These are phyloP conservation scores for Paspalum vaginatum DNA, from an alignment of 176 grass and related monocot species.

Conservation along the genomic window DNA sequence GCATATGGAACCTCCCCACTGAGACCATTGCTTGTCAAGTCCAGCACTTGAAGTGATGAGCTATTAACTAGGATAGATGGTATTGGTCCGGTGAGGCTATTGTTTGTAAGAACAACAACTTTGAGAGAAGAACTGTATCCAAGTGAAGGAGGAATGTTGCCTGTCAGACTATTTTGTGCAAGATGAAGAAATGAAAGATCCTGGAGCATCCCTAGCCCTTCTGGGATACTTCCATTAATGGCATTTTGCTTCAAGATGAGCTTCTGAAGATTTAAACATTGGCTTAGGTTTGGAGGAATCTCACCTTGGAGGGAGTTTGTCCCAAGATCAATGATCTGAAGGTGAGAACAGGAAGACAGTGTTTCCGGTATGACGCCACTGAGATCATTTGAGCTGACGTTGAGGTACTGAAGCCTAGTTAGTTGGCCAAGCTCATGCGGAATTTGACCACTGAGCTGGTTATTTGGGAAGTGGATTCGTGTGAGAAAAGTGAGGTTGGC, in stretches of 20 bases:
- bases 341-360: slow-evolving; percentile 5
- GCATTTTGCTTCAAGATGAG: background rate
- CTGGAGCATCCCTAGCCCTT: background rate
- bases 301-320: slow-evolving; percentile 32
- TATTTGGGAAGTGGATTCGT: slow-evolving; percentile 27
- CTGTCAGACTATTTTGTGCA: slow-evolving; percentile 6
- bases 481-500: slow-evolving; percentile 44
- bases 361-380: slow-evolving; percentile 22
- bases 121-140: slow-evolving; percentile 9
- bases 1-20: slow-evolving; percentile 25
- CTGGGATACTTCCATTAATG: slow-evolving; percentile 1
- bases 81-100: slow-evolving; percentile 26
- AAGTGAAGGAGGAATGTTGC: slow-evolving; percentile 32
- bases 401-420: slow-evolving; percentile 10
- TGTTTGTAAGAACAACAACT: slow-evolving; percentile 33
- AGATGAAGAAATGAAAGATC: slow-evolving; percentile 40
- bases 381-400: slow-evolving; percentile 47
- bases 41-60: slow-evolving; percentile 16
- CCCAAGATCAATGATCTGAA: slow-evolving; percentile 35
- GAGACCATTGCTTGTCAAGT: slow-evolving; percentile 22
- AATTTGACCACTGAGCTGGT: slow-evolving; percentile 30
- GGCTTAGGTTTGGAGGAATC: slow-evolving; percentile 29
- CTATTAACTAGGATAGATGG: background rate
- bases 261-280: slow-evolving; percentile 1
- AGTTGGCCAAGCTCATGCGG: slow-evolving; percentile 47